Base-by-base conservation (phyloP, 352 stramenopile genomes). In the Globisporangium nunn region DNA sequence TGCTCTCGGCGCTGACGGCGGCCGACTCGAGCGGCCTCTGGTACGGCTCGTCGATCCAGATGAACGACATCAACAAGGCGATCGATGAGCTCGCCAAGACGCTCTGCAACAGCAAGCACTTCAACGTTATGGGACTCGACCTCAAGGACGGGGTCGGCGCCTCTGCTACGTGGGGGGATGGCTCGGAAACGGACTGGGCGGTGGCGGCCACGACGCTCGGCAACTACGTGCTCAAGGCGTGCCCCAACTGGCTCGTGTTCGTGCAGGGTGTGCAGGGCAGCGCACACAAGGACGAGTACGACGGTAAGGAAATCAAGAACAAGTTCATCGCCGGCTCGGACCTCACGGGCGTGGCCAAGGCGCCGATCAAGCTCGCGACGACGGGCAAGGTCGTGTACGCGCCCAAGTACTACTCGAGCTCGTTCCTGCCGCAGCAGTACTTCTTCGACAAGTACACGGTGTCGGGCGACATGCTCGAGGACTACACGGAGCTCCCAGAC, bases 71-170 rank as follows among this genome's bases (percentile, higher is more conserved):
- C 66, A 79, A 92, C 67, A 76, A 64, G 6, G 78, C 84, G n/a
- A 89, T 94, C 67, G 71, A 78, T 51, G 88, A 75, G 52, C 63
- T 94, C 44, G 71, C 79, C 7, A 68, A 76, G 40, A 76, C 72
- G 35, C 66, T 94, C 50, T 94, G 84, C 61, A 75, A 91, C 62
- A 74, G 67, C 52, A 88, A 81, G 59, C 80, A 94, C 67, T 94
- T 81, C 47, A 94, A 94, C 64, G 74, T 94, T 50, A 88, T 94
- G 48, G 84, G 84, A 18, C 75, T 94, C 55, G 84, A 94, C 41
- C 73, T 94, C 28, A 94, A 94, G 65, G 80, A 92, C 58, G 59
- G 70, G 17, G 43, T 87, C 7, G 77, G 77, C 48, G 74, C 63
- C 28, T 72, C 80, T 37, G 81, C 81, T 0, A 87, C 79, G 18